phyloP scores from a whole-genome alignment of 495 filamentous ascomycete species.

The Rhypophila decipiens region DNA sequence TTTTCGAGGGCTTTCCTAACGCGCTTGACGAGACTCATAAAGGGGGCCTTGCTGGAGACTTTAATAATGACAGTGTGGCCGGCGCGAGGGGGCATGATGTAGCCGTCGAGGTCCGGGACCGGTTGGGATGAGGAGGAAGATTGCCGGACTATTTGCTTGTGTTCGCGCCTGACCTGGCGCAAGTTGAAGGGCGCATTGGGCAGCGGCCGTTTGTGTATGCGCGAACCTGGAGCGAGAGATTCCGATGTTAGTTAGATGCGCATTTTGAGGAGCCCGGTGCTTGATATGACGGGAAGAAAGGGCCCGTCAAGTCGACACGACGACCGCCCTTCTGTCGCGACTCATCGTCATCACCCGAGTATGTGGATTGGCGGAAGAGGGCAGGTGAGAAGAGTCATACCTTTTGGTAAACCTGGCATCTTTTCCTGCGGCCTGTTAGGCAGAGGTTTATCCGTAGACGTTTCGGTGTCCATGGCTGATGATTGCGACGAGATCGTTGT shows the following conservation, averaged over 20 bases:
- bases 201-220: slow-evolving; percentile 24
- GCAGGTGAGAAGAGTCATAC: slow-evolving; percentile 18
- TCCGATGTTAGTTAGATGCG: not conserved
- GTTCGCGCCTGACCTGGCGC: not conserved
- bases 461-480: not conserved
- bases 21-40: slow-evolving; percentile 78
- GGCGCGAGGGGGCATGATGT: slow-evolving; percentile 49
- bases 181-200: slow-evolving; percentile 4
- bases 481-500: not conserved
- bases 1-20: slow-evolving; percentile 67
- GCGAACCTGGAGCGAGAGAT: slow-evolving; percentile 11
- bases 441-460: not conserved
- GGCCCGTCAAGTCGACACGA: no score
- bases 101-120: slow-evolving; percentile 63
- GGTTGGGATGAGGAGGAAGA: not conserved
- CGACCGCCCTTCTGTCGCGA: no score
- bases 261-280: not conserved
- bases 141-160: slow-evolving; percentile 36
- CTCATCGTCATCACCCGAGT: no score
- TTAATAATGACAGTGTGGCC: slow-evolving; percentile 56
- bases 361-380: no score
- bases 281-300: not conserved
- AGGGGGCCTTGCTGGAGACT: slow-evolving; percentile 65
- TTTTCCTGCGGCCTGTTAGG: slow-evolving; percentile 30
- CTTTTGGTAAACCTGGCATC: slow-evolving; percentile 40